Percentiles rank a stretch among this genome's conserved stretches.
Evolutionary conservation across 2,329 filamentous ascomycete species (phyloP).

Genomic region (Hyphodiscus sp.): DNA sequence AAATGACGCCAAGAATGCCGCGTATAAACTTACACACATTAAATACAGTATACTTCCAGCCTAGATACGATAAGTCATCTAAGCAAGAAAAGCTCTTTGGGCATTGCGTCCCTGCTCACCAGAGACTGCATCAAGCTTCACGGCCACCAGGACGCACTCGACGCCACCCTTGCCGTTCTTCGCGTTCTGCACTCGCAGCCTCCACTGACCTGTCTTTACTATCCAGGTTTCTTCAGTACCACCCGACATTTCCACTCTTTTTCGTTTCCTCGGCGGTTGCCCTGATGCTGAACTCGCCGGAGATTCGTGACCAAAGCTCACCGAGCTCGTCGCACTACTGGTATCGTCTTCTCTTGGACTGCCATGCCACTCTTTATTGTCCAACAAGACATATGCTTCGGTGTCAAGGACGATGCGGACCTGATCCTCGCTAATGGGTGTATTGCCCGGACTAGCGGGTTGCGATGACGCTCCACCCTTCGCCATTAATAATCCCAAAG

Average conservation of each 20-base stretch:
- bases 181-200: constrained; percentile 55
- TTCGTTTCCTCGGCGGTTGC: constrained; percentile 7
- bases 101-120: constrained; percentile 61
- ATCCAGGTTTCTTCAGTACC: constrained; percentile 43
- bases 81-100: constrained; percentile 53
- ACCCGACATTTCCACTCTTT: constrained; percentile 3
- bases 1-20: too few species aligned
- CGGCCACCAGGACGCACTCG: constrained; percentile 68
- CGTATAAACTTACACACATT: not conserved
- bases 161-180: constrained; percentile 44
- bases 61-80: not conserved
- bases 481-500: constrained; percentile 61
- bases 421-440: constrained; percentile 61
- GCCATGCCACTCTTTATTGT: constrained; percentile 38
- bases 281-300: not conserved
- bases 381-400: constrained; percentile 52
- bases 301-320: constrained; percentile 2
- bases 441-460: constrained; percentile 61
- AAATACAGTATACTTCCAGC: not conserved
- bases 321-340: constrained; percentile 7
- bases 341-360: constrained; percentile 2
- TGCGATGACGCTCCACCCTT: constrained; percentile 55
- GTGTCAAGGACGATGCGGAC: constrained; percentile 58
- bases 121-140: constrained; percentile 68
- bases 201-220: constrained; percentile 64